A percentile compares a stretch with the other conserved stretches of the same genome.
Evolutionary conservation across 257 asterid species (phyloP).

Genomic region (Voacanga thouarsii): DNA sequence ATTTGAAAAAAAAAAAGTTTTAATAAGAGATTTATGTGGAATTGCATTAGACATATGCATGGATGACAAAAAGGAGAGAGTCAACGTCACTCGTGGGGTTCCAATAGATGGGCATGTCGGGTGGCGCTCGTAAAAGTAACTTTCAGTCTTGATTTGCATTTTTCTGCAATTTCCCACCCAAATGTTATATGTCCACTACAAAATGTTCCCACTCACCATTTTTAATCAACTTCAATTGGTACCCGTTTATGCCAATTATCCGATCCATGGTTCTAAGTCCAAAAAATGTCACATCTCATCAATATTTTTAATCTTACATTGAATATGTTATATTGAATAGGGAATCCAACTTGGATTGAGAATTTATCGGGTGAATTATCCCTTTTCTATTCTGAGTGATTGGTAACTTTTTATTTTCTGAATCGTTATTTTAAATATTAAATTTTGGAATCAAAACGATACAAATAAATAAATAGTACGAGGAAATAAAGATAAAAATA

Average conservation of each 20-base stretch:
- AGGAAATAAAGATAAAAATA: no score
- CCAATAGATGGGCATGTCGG: conserved; percentile 12
- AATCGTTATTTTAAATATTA: no score
- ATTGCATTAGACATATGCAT: conserved; percentile 1
- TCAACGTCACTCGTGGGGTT: conserved; percentile 16
- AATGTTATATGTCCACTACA: neutral
- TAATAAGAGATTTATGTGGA: neutral
- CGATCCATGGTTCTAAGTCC: neutral
- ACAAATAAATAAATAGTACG: no score
- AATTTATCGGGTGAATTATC: no score
- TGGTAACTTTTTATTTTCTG: no score
- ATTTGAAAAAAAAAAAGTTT: no score
- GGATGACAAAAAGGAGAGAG: neutral
- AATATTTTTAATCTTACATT: no score
- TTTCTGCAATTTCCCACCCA: conserved; percentile 5
- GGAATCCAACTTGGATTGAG: no score
- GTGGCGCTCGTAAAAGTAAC: conserved; percentile 7
- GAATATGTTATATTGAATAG: no score
- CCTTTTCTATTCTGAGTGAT: no score
- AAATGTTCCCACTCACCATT: conserved; percentile 5
- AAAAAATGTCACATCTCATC: no score
- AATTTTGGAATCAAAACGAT: no score
- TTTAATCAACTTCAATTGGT: neutral
- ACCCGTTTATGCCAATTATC: neutral
- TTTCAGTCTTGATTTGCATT: conserved; percentile 9